Percentiles rank a stretch among this genome's conserved stretches.
phyloP scores from a whole-genome alignment of 1,284 basidiomycete genomes.

The Fistulina hepatica region DNA sequence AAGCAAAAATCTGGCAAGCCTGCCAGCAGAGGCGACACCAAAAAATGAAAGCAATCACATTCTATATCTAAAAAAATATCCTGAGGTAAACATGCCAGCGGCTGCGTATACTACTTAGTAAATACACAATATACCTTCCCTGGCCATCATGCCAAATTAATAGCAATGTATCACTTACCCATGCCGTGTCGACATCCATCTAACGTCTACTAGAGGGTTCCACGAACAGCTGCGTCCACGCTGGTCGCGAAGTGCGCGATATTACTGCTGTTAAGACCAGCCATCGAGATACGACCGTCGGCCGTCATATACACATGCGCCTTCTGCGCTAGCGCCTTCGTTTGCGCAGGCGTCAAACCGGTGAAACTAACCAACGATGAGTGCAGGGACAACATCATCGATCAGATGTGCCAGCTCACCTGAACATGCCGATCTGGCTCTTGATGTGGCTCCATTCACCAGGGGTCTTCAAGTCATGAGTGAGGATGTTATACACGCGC shows the following conservation, averaged over 20 bases:
- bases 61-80: not conserved
- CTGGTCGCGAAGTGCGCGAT: conserved; percentile 86
- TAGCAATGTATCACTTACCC: conserved; percentile 7
- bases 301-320: conserved; percentile 92
- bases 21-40: no score
- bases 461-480: conserved; percentile 78
- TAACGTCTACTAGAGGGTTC: conserved; percentile 43
- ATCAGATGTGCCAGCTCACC: conserved; percentile 43
- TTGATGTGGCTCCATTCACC: conserved; percentile 95
- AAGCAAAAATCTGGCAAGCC: no score
- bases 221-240: conserved; percentile 76
- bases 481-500: conserved; percentile 71
- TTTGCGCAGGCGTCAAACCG: conserved; percentile 75
- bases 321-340: conserved; percentile 80
- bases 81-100: conserved; percentile 3
- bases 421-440: conserved; percentile 94
- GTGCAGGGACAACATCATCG: no score
- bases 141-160: conserved; percentile 4
- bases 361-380: conserved; percentile 88
- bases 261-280: conserved; percentile 85
- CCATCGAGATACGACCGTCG: conserved; percentile 92
- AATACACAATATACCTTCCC: not conserved
- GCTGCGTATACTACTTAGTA: not conserved
- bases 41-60: not conserved
- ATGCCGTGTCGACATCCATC: not conserved